These are phyloP conservation scores for Spongiforma sp. DNA, from an alignment of 1,284 basidiomycete genomes.

Conservation along the genomic window DNA sequence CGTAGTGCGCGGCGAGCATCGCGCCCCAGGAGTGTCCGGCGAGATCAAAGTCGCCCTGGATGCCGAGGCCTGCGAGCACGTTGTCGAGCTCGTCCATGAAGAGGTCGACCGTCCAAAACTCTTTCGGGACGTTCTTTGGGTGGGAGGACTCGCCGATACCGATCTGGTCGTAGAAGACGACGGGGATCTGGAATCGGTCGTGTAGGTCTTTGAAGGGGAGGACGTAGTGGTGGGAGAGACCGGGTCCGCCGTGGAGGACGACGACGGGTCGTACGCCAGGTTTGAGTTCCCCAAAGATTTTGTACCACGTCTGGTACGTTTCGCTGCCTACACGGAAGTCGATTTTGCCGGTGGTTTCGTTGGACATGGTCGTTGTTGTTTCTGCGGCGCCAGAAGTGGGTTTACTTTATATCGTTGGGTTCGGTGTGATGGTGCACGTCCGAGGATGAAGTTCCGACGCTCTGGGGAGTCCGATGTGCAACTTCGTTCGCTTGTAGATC, in stretches of 20 bases:
- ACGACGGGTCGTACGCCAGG: slow-evolving; percentile 39
- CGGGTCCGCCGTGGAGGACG: slow-evolving; percentile 50
- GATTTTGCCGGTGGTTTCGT: slow-evolving; percentile 20
- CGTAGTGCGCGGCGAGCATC: slow-evolving; percentile 48
- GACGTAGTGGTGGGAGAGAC: slow-evolving; percentile 48
- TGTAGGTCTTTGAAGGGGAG: slow-evolving; percentile 45
- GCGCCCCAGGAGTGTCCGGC: slow-evolving; percentile 59
- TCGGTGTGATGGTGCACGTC: not conserved
- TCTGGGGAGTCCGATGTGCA: no score
- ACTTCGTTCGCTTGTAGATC: no score
- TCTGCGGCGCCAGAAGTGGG: not conserved
- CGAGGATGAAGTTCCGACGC: no score
- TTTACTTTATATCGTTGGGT: no score
- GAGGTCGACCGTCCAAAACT: slow-evolving; percentile 53
- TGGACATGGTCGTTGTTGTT: slow-evolving; percentile 13
- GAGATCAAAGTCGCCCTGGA: slow-evolving; percentile 45
- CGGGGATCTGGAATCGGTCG: slow-evolving; percentile 37
- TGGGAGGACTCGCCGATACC: slow-evolving; percentile 53
- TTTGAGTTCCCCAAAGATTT: slow-evolving; percentile 19
- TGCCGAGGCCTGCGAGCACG: slow-evolving; percentile 44
- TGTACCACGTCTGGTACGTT: slow-evolving; percentile 35
- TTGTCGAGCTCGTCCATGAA: slow-evolving; percentile 57
- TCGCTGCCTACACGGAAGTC: slow-evolving; percentile 11
- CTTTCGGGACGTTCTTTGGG: slow-evolving; percentile 37
- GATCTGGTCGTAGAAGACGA: slow-evolving; percentile 56